Conservation (phyloP, 805 yeast genomes). For the Barnettozyma vustinii region DNA sequence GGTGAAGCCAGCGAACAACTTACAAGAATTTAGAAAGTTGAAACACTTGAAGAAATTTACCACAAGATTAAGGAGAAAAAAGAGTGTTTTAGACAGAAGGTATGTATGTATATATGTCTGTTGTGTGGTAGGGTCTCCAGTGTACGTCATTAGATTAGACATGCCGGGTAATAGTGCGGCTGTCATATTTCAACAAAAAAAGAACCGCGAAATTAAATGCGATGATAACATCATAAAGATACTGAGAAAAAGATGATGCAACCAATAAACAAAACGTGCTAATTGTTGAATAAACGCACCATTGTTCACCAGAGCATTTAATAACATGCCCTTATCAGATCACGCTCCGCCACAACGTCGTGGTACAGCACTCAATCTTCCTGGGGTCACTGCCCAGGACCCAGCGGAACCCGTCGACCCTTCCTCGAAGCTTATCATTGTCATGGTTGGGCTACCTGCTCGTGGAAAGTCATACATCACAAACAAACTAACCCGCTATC, state of each 20-base stretch:
- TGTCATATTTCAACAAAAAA: neutral
- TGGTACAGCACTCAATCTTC: conserved; percentile 84
- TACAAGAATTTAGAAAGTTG: too few relatives aligned
- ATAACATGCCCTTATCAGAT: neutral
- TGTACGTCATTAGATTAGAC: too few relatives aligned
- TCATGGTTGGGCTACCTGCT: conserved; percentile 96
- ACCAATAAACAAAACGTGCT: neutral
- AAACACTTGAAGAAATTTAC: too few relatives aligned
- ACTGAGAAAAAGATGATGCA: neutral
- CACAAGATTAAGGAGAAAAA: too few relatives aligned
- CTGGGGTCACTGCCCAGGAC: conserved; percentile 62
- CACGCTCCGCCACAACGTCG: conserved; percentile 22
- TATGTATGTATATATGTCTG: too few relatives aligned
- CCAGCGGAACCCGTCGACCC: conserved; percentile 2
- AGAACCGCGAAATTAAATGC: too few relatives aligned
- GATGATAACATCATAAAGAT: neutral
- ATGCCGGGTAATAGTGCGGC: neutral
- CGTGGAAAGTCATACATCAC: conserved; percentile 93
- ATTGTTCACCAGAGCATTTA: neutral
- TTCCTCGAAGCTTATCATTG: conserved; percentile 72
- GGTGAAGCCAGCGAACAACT: too few relatives aligned
- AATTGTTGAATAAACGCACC: neutral
- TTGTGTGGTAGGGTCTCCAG: too few relatives aligned
- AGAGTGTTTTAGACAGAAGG: too few relatives aligned
- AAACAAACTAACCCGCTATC: conserved; percentile 81